Base-by-base conservation (phyloP, 2,329 filamentous ascomycete species). In the Metarhizium robertsii region DNA sequence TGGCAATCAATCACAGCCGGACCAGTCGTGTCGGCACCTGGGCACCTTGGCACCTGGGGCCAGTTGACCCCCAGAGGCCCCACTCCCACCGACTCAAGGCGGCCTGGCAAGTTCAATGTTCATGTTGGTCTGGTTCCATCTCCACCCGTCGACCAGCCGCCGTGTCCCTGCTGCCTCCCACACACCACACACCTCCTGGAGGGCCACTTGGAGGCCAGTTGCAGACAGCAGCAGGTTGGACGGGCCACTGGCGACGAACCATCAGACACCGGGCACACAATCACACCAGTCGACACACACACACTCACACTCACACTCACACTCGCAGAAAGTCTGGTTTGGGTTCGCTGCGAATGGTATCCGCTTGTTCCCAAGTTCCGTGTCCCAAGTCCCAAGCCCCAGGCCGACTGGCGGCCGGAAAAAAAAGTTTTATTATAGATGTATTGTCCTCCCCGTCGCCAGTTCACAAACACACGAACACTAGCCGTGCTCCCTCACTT, bases 341-440 rank as follows among this genome's bases (percentile, higher is more conserved):
- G 40, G 51, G 40, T 46, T 18, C 16, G n/a, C 8, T 42, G 13
- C 40, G 50, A 56, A 53, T 65, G 50, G 13, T 62, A 58, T 49
- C 16, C 25, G 29, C 20, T 48, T 42, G 16, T 45, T 20, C n/a
- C 42, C 42, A 10, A 20, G 2, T 18, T 18, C 42, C 16, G 6
- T 16, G 38, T 5, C n/a, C 42, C 42, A 6, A 45, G 42, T 50
- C 48, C 48, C 60, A 61, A 61, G 56, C 60, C 59, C 61, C 58
- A 62, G 61, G 64, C 65, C 62, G 63, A 64, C 10, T 34, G 4
- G 62, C 62, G 64, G 59, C 54, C 14, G 40, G 20, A 2, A 25
- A 25, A 13, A 60, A 40, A 40, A 16, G 38, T 40, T 14, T 13
- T 40, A 11, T 40, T 11, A 13, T 14, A 40, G 34, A 36, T 36